Conservation (phyloP, 164 flowering plant species). For the Magnolia kwangsiensis region DNA sequence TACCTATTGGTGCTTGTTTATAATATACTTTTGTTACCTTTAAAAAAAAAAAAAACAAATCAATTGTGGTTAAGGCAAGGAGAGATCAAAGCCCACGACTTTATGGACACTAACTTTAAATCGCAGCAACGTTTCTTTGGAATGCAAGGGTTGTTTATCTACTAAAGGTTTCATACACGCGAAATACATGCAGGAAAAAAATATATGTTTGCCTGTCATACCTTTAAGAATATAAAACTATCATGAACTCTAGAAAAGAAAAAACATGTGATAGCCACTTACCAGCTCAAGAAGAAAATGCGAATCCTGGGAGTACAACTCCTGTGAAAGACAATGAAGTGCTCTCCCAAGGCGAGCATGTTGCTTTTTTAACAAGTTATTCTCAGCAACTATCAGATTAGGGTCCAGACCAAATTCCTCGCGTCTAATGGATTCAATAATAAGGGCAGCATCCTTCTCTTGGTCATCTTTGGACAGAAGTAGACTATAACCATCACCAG, state of each 20-base stretch:
- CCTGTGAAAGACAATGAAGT: constrained; percentile 90
- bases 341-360: constrained; percentile 98
- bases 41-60: too few relatives aligned
- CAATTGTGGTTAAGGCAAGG: too few relatives aligned
- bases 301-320: constrained; percentile 95
- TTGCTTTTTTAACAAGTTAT: constrained; percentile 73
- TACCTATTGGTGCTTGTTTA: too few relatives aligned
- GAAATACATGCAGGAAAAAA: too few relatives aligned
- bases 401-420: constrained; percentile 93
- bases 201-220: too few relatives aligned
- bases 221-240: too few relatives aligned
- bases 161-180: too few relatives aligned
- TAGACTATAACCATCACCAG: constrained; percentile 2
- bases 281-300: constrained; percentile 98
- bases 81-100: too few relatives aligned
- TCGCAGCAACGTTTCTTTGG: too few relatives aligned
- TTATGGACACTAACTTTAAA: too few relatives aligned
- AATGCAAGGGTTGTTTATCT: too few relatives aligned
- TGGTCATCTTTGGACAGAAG: constrained; percentile 11
- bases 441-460: constrained; percentile 35
- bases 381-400: constrained; percentile 43
- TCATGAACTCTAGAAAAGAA: neutral
- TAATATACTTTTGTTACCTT: too few relatives aligned
- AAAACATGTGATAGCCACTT: constrained; percentile 15
- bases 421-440: constrained; percentile 76